phyloP scores from a whole-genome alignment of 2,329 filamentous ascomycete genomes.

The Penicillium sp. region DNA sequence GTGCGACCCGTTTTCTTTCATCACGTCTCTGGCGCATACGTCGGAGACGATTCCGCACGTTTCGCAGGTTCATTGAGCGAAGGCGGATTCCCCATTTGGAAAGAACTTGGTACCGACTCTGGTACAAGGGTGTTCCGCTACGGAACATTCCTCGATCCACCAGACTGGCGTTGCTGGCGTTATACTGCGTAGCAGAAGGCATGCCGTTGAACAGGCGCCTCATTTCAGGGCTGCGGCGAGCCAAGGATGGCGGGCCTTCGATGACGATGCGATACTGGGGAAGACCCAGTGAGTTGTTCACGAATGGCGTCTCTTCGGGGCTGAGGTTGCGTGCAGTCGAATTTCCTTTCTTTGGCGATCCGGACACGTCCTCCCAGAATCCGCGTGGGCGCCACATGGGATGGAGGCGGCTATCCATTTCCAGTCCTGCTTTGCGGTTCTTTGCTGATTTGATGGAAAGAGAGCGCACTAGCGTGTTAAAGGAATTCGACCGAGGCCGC shows the following conservation, averaged over 20 bases:
- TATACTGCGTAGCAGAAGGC: conserved; percentile 14
- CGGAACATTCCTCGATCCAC: conserved; percentile 31
- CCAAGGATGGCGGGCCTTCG: conserved; percentile 41
- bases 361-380: conserved; percentile 62
- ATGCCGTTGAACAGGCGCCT: conserved; percentile 26
- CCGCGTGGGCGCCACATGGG: conserved; percentile 64
- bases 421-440: conserved; percentile 45
- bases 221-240: conserved; percentile 34
- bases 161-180: conserved; percentile 34
- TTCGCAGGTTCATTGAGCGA: conserved; percentile 53
- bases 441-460: conserved; percentile 43
- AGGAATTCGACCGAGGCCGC: conserved; percentile 43
- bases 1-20: conserved; percentile 52
- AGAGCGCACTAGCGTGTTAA: conserved; percentile 38
- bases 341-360: conserved; percentile 39
- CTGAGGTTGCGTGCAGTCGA: conserved; percentile 29
- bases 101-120: conserved; percentile 31
- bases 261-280: conserved; percentile 50
- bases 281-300: conserved; percentile 59
- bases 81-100: conserved; percentile 50
- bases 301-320: conserved; percentile 41
- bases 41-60: conserved; percentile 50
- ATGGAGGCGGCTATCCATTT: conserved; percentile 53
- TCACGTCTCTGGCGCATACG: conserved; percentile 45
- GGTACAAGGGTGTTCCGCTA: conserved; percentile 33